Conservation (phyloP, 2,329 filamentous ascomycete species). For the Moelleriella libera region DNA sequence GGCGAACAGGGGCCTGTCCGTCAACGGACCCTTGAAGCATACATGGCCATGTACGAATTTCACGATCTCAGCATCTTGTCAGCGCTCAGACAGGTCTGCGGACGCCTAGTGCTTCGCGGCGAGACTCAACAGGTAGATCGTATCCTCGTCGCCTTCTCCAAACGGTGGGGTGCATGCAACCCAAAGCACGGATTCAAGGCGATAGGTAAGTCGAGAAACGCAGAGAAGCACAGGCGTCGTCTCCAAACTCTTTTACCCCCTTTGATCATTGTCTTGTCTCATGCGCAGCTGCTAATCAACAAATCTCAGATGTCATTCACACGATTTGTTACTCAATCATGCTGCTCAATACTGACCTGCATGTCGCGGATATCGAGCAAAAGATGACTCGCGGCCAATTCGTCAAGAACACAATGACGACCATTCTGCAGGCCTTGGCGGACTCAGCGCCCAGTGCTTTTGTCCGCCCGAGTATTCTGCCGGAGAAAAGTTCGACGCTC, state of each 20-base stretch:
- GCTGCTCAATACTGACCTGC: conserved; percentile 88
- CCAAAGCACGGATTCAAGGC: conserved; percentile 85
- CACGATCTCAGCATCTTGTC: conserved; percentile 64
- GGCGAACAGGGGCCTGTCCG: conserved; percentile 56
- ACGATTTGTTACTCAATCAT: conserved; percentile 95
- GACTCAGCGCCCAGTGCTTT: conserved; percentile 60
- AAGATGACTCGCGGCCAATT: conserved; percentile 96
- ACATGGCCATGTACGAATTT: conserved; percentile 90
- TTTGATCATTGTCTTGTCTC: too few species aligned
- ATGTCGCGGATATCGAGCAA: conserved; percentile 85
- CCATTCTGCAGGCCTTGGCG: conserved; percentile 61
- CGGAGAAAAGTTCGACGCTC: conserved; percentile 22
- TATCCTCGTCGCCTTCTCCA: conserved; percentile 78
- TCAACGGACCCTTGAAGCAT: conserved; percentile 52
- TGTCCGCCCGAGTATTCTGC: conserved; percentile 41
- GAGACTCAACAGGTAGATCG: conserved; percentile 96
- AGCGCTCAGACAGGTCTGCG: conserved; percentile 68
- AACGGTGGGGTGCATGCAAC: conserved; percentile 89
- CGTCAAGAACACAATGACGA: conserved; percentile 90
- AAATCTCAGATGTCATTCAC: conserved; percentile 63
- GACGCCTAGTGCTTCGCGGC: conserved; percentile 66
- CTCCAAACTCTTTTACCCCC: not conserved
- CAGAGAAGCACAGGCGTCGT: not conserved
- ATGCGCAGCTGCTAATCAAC: not conserved
- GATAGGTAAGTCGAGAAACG: conserved; percentile 40